Base-by-base conservation (phyloP, 805 yeast genomes). In the Myxozyma lipomycoides region DNA sequence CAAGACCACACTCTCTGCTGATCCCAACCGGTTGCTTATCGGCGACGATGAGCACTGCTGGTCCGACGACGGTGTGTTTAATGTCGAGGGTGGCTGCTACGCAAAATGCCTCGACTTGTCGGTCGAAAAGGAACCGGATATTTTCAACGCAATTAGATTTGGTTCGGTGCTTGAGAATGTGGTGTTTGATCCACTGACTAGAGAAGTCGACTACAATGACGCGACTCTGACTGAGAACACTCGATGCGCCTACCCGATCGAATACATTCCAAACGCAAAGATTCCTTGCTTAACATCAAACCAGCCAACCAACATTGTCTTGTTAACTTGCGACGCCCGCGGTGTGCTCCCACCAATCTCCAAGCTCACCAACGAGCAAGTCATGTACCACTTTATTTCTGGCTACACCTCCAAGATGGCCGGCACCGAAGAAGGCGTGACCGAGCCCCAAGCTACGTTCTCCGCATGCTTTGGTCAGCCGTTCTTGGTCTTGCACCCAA, bases 31-130 rank as follows among this genome's bases (percentile, higher is more conserved):
- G 72, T 73, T 79, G 69, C 80, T 91, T 70, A 91, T 91, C 68
- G 98, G 98, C 70, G 98, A 91, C 71, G 98, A 91, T 70, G 98
- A 91, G 76, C 98, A 91, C 77, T 91, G 98, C 77, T 91, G 98
- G 98, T 86, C 97, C 18, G 95, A 91, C 72, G 77, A 85, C 62
- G 98, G 98, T 75, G 97, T 91, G 53, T 91, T 91, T 83, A 93
- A 93, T 81, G 90, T 91, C 66, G 98, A 91, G 77, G 98, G 98
- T 72, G 98, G 98, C 61, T 91, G 98, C 78, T 91, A 91, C 77
- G 98, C 98, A 65, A 91, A 91, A 75, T 90, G 97, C 76, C 77
- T 91, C 60, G 96, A 87, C 65, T 78, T 91, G 60, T 75, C 87
- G 45, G 83, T 77, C 59, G 97, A 87, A 73, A 91, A 85, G 74